Evolutionary conservation across 1,139 yeast genomes (phyloP).

Genomic region (Blastobotrys elegans): DNA sequence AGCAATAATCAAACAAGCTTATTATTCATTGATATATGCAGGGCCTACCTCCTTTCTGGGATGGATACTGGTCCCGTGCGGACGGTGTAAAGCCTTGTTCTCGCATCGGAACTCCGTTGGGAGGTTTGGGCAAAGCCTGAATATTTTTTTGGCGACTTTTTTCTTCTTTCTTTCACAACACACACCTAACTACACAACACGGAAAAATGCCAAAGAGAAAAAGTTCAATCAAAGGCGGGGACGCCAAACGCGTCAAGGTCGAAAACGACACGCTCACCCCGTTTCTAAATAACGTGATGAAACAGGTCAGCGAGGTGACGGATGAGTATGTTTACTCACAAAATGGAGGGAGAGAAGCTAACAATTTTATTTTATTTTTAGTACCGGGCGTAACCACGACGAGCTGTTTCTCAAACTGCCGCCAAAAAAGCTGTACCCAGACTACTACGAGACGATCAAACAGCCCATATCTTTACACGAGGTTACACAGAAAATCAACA

Average conservation of each 20-base stretch:
- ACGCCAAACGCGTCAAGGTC: conserved; percentile 12
- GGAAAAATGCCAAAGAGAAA: conserved; percentile 13
- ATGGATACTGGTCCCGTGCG: no score
- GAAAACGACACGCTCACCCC: not conserved
- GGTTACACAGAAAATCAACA: conserved; percentile 51
- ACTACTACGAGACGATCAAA: conserved; percentile 61
- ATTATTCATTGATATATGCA: no score
- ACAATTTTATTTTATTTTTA: not conserved
- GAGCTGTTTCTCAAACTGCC: conserved; percentile 66
- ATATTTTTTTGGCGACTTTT: not conserved
- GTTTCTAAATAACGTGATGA: conserved; percentile 7
- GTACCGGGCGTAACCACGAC: conserved; percentile 31
- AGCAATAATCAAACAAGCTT: no score
- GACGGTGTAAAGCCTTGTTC: no score
- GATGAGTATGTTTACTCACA: conserved; percentile 12
- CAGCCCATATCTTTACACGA: conserved; percentile 68
- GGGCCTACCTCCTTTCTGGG: no score
- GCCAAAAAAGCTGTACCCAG: conserved; percentile 69
- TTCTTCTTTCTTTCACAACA: not conserved
- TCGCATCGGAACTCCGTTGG: no score
- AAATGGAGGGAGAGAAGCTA: not conserved
- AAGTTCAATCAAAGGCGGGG: conserved; percentile 7
- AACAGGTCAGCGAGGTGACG: conserved; percentile 12
- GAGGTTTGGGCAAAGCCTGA: not conserved
- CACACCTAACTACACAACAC: not conserved